phyloP scores from a whole-genome alignment of 148 eudicot species.

The Vaccinium macrocarpon region DNA sequence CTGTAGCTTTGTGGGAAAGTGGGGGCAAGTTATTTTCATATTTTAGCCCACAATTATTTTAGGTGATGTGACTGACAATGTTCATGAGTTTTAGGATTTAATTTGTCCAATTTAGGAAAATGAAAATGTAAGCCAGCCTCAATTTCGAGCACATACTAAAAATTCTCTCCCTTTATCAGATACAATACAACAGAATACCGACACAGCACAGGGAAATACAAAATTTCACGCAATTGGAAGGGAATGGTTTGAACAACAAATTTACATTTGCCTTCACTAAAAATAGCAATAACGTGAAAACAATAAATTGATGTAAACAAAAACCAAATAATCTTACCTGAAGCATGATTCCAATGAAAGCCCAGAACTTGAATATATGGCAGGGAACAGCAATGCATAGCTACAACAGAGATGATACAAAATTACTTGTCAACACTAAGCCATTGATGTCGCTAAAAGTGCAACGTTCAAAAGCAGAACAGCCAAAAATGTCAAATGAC shows the following conservation, averaged over 20 bases:
- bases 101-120: background rate
- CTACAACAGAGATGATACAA: constrained; percentile 36
- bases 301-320: background rate
- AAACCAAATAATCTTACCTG: constrained; percentile 50
- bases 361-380: constrained; percentile 94
- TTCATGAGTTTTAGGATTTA: background rate
- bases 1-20: background rate
- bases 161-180: background rate
- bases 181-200: background rate
- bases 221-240: background rate
- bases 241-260: background rate
- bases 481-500: background rate
- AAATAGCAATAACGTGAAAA: background rate
- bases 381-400: constrained; percentile 95
- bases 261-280: background rate
- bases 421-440: constrained; percentile 12
- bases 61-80: background rate
- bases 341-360: constrained; percentile 86
- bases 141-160: background rate
- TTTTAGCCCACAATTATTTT: background rate
- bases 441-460: background rate
- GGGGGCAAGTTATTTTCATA: background rate
- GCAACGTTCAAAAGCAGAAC: background rate
- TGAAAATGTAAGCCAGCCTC: background rate
- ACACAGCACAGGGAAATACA: background rate